Evolutionary conservation across 139 green algal genomes (phyloP).

Genomic region (Coelastrella sp.): DNA sequence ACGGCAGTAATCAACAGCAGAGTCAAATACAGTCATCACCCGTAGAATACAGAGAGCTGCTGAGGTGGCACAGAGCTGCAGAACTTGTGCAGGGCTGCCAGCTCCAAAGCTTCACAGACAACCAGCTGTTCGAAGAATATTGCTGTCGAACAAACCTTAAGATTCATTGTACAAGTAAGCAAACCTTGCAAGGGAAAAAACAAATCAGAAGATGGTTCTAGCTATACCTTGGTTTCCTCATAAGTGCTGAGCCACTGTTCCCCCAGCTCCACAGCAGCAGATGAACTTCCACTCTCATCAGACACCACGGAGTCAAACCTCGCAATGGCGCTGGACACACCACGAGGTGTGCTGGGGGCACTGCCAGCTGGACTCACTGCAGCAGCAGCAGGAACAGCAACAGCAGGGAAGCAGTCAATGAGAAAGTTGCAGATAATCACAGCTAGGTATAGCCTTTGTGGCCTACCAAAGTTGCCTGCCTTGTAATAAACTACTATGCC

Average conservation of each 20-base stretch:
- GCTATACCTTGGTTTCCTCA: background rate
- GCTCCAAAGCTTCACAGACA: no score
- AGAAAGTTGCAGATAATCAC: background rate
- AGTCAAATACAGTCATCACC: no score
- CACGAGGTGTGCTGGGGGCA: background rate
- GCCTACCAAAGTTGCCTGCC: background rate
- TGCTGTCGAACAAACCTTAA: no score
- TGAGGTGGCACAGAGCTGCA: no score
- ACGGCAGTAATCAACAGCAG: no score
- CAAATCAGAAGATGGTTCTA: no score
- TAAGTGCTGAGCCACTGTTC: background rate
- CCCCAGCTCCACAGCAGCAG: background rate
- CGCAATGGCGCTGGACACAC: background rate
- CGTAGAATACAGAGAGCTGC: no score
- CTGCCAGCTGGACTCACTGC: background rate
- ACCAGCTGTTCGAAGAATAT: no score
- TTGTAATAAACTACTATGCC: background rate
- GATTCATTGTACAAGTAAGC: no score
- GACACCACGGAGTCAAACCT: background rate
- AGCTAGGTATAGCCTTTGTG: background rate
- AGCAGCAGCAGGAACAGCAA: background rate
- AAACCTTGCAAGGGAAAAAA: no score
- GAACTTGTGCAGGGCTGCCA: no score
- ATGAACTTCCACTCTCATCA: background rate
- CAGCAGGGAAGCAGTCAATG: background rate